Evolutionary conservation across 176 grass and related monocot species (phyloP), one percentile per base, ranked within the genome.

Genomic region (Triticum dicoccoides): DNA sequence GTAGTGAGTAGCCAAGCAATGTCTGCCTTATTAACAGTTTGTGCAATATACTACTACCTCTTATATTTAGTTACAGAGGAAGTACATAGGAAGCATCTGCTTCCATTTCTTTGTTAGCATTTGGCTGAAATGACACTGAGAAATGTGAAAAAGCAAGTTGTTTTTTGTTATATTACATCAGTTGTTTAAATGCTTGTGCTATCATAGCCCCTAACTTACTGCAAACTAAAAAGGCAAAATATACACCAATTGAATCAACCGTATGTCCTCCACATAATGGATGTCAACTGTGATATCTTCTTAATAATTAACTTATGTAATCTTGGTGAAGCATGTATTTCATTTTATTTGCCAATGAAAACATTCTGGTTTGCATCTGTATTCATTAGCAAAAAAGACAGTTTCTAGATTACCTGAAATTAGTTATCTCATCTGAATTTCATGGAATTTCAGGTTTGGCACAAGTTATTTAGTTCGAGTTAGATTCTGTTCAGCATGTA

Each of bases 1-100:
- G 66, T 78, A 8, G 65, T 35, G 59, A 68, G 49, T 68, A 69
- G 65, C 27, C 80, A 80, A 49, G 35, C 69, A 84, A 47, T 21
- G 25, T 13, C 44, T 42, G 27, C 44, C 68, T 30, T 42, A 85
- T 30, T 80, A 85, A 61, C 56, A 83, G 35, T 59, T 56, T 83
- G 38, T 61, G 24, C 51, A 24, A 21, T 18, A 58, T 59, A 59
- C 20, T n/a, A 54, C 51, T 54, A 54, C 49, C 14, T 52, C 49
- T 52, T 52, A 17, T 52, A 52, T 52, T 17, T 52, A 52, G 49
- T 54, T 54, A 54, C 51, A 18, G 51, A 18, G 51, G 51, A 54
- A 54, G 51, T 18, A 54, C 51, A 59, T 3, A 87, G 4, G 24
- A 6, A 61, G 18, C 30, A 58, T 18, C 8, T 79, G 29, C 33